A percentile compares a stretch with the other conserved stretches of the same genome.
Evolutionary conservation across 805 yeast genomes (phyloP).

Genomic region (Teunomyces gatunensis): DNA sequence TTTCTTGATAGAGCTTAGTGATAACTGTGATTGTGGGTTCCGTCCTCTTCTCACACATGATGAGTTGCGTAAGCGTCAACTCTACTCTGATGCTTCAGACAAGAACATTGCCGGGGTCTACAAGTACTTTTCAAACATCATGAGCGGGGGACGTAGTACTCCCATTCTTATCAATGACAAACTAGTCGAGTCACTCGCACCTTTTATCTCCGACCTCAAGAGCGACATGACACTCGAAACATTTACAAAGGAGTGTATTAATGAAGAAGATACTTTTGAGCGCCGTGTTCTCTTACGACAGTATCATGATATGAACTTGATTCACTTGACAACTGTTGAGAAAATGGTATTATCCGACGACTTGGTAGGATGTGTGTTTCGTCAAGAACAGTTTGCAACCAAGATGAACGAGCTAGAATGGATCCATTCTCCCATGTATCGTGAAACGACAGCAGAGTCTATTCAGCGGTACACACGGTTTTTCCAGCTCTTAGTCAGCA

Average conservation of each 20-base stretch:
- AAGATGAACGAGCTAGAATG: conserved; percentile 20
- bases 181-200: not conserved
- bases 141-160: conserved; percentile 2
- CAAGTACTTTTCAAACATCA: conserved; percentile 10
- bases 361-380: conserved; percentile 22
- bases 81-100: conserved; percentile 12
- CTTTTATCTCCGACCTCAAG: conserved; percentile 7
- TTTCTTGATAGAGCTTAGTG: conserved; percentile 5
- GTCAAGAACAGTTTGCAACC: conserved; percentile 22
- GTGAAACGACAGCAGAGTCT: conserved; percentile 13
- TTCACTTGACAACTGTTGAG: conserved; percentile 7
- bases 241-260: not conserved
- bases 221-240: not conserved
- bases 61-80: conserved; percentile 18
- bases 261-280: not conserved
- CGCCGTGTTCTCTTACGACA: conserved; percentile 6
- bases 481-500: conserved; percentile 5
- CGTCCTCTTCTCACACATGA: conserved; percentile 14
- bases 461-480: conserved; percentile 18
- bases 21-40: conserved; percentile 14
- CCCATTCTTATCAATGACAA: not conserved
- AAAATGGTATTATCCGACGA: conserved; percentile 15
- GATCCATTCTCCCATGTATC: conserved; percentile 14
- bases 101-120: conserved; percentile 8
- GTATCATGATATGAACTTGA: conserved; percentile 14